These are phyloP conservation scores for Tylopilus plumbeoviolaceoides DNA, from an alignment of 768 basidiomycete genomes.

Conservation along the genomic window DNA sequence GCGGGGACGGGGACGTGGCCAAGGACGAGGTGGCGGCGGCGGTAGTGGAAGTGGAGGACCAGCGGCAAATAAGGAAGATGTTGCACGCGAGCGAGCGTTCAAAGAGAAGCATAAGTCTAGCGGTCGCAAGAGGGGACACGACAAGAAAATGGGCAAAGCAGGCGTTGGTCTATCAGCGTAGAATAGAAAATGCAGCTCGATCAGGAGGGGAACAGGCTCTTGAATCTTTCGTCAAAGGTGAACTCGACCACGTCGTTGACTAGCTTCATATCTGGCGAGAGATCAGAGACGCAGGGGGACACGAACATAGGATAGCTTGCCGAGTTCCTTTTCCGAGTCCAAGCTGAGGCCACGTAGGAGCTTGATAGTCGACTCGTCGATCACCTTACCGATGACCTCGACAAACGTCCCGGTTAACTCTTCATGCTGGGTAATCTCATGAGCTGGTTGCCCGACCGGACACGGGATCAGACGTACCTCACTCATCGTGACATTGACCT, in stretches of 20 bases:
- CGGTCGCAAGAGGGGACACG: conserved; percentile 78
- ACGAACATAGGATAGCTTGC: conserved; percentile 36
- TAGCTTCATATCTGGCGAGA: conserved; percentile 48
- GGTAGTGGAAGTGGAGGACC: conserved; percentile 34
- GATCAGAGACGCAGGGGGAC: conserved; percentile 4
- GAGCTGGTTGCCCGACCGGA: background rate
- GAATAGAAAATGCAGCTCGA: background rate
- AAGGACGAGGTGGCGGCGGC: conserved; percentile 12
- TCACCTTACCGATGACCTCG: conserved; percentile 64
- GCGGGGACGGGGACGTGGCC: conserved; percentile 35
- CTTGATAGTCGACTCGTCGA: conserved; percentile 52
- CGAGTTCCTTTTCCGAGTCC: conserved; percentile 51
- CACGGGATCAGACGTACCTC: conserved; percentile 32
- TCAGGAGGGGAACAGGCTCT: conserved; percentile 42
- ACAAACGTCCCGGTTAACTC: conserved; percentile 51
- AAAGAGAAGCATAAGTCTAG: conserved; percentile 82
- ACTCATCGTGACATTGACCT: conserved; percentile 46
- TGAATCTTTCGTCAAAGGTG: conserved; percentile 56
- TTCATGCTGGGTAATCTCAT: conserved; percentile 32
- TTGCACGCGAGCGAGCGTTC: conserved; percentile 57
- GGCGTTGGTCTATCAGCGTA: conserved; percentile 40
- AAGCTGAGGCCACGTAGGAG: conserved; percentile 50
- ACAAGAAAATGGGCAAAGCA: conserved; percentile 78
- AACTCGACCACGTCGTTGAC: conserved; percentile 60
- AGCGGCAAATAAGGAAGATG: conserved; percentile 36